Evolutionary conservation across 1,284 basidiomycete genomes (phyloP), one percentile per base, ranked within the genome.

Genomic region (Sporisorium graminicola): DNA sequence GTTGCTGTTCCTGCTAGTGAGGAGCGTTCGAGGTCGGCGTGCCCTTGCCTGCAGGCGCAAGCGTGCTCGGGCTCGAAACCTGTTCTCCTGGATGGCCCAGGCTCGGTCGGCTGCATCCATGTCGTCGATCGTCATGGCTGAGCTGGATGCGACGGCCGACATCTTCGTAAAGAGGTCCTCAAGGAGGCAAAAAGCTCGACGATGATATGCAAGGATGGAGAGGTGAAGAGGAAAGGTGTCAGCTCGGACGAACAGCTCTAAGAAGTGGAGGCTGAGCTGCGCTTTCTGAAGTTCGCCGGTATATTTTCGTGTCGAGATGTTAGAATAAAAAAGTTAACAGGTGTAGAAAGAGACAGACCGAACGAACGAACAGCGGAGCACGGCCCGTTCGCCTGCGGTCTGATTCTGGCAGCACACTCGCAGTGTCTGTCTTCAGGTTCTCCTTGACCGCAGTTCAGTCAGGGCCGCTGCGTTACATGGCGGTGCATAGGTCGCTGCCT

Each of bases 21-120:
- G 13, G n/a, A 44, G 18, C 37, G 52, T 53, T 27, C 60, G 62
- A 33, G 64, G 58, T 24, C 59, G 52, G 62, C 64, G 63, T 20
- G 73, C 73, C 13, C 68, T 42, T 10, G 69, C 67, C 53, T 66
- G 69, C 20, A 72, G 64, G 18, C 64, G 73, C 13, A 73, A 55
- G 16, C 65, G 60, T 27, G 69, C 69, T 44, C 61, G 43, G 12
- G 67, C 73, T 12, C 67, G 55, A n/a, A 75, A 60, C 5, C 73
- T 51, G 27, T 75, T 75, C 40, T 75, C 73, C 46, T 70, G 67
- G 46, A 75, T 65, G 7, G 73, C 65, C 67, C 67, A 75, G 5
- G 67, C 73, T 35, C 54, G 67, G 43, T 75, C 73, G 14, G 60
- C 60, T 43, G 72, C 55, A 37, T 74, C 61, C 60, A 73, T 64